A percentile compares a stretch with the other conserved stretches of the same genome.
Evolutionary conservation across 169 alveolate species (phyloP).

Genomic region (Perkinsus chesapeaki): DNA sequence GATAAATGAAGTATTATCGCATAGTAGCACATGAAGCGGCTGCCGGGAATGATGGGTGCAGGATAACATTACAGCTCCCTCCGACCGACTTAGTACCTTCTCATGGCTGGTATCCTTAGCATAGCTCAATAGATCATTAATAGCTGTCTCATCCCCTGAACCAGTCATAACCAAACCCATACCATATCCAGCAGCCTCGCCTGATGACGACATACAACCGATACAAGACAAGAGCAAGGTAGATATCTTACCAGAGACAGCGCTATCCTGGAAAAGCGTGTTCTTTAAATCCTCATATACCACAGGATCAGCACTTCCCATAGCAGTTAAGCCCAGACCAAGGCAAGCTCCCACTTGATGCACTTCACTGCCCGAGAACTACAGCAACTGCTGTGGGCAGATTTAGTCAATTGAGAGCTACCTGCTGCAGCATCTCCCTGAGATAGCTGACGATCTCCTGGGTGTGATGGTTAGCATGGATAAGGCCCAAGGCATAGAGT

Average conservation of each 20-base stretch:
- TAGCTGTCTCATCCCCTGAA: not conserved
- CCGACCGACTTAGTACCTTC: not conserved
- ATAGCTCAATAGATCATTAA: not conserved
- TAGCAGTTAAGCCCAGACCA: slow-evolving; percentile 89
- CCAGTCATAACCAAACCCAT: slow-evolving; percentile 87
- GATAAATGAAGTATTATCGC: too few relatives aligned
- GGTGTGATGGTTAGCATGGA: slow-evolving; percentile 76
- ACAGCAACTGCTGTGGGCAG: too few relatives aligned
- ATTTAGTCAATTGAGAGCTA: slow-evolving; percentile 31
- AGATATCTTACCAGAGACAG: slow-evolving; percentile 80
- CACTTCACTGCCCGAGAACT: slow-evolving; percentile 62
- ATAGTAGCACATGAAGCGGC: too few relatives aligned
- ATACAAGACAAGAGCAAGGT: too few relatives aligned
- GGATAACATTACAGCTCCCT: too few relatives aligned
- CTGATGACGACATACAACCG: too few relatives aligned
- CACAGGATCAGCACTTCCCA: slow-evolving; percentile 50
- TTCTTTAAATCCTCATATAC: slow-evolving; percentile 77
- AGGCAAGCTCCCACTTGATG: slow-evolving; percentile 93
- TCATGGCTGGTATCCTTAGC: not conserved
- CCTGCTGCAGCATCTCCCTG: slow-evolving; percentile 58
- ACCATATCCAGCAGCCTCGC: slow-evolving; percentile 96
- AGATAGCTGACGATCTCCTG: slow-evolving; percentile 56
- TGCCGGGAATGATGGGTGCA: too few relatives aligned
- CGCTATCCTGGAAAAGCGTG: slow-evolving; percentile 80
- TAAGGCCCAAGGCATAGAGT: slow-evolving; percentile 90